These are phyloP conservation scores for Leishmania turanica DNA, from an alignment of 208 protist species.

Conservation along the genomic window DNA sequence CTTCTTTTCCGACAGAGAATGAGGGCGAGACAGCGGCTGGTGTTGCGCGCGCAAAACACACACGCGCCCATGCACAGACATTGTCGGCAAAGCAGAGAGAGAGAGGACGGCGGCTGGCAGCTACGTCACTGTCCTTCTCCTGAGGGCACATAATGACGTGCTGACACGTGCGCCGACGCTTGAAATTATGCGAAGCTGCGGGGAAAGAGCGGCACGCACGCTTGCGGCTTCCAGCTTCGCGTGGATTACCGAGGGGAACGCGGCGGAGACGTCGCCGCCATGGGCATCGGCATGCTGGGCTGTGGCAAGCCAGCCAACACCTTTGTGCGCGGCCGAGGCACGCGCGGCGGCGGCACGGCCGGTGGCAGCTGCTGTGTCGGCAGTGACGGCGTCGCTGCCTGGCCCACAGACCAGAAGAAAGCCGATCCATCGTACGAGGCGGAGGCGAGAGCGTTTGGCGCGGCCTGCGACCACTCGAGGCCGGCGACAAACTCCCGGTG, in stretches of 20 bases:
- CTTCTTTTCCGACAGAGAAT: background rate
- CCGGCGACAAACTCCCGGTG: slow-evolving; percentile 92
- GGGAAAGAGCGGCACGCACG: background rate
- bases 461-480: slow-evolving; percentile 80
- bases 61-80: background rate
- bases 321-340: slow-evolving; percentile 54
- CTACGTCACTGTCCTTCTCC: background rate
- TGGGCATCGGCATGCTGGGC: slow-evolving; percentile 47
- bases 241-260: slow-evolving; percentile 40
- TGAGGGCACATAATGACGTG: background rate
- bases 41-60: background rate
- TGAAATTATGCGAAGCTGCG: background rate
- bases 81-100: background rate
- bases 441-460: slow-evolving; percentile 65
- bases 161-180: too few species aligned
- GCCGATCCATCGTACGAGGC: slow-evolving; percentile 74
- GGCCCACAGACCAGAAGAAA: slow-evolving; percentile 71
- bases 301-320: slow-evolving; percentile 69
- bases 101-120: background rate
- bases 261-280: slow-evolving; percentile 24
- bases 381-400: slow-evolving; percentile 59
- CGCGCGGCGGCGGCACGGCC: slow-evolving; percentile 79
- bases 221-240: background rate
- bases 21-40: background rate
- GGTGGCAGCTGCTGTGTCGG: slow-evolving; percentile 47